Evolutionary conservation across 1,139 yeast genomes (phyloP), one percentile per base, ranked within the genome.

Genomic region (Kluyveromyces sp.): DNA sequence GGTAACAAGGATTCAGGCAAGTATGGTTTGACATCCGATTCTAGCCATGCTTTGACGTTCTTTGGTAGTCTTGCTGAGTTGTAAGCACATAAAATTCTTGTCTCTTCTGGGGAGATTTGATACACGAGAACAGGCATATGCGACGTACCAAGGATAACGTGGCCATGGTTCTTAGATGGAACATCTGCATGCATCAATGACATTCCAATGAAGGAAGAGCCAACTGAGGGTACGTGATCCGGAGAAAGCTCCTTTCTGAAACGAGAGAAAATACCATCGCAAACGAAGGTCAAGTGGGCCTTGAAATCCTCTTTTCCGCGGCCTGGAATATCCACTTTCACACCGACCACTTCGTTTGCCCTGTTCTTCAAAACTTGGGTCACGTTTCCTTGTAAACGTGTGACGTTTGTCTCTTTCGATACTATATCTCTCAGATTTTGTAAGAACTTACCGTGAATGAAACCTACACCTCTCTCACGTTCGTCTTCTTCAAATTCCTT

Each of bases 211-310:
- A 92, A 94, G 57, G 92, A 83, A 4, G 96, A 86, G 22, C 82
- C 85, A 22, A 86, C 77, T 0, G 64, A 57, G 3, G 96, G 94
- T 20, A 74, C 71, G 53, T 77, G 74, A 30, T 73, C 68, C 15
- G 75, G 69, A 15, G 74, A 65, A 43, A 84, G 71, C 50, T 80
- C 82, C 60, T 80, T 85, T 61, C 99, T 77, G 69, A 92, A 88
- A 63, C 83, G 88, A 48, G 96, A 87, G 58, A 87, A 88, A 47
- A 92, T 89, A 45, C 99, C 99, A 65, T 92, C 99, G 58, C 95
- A 87, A 44, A 85, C 75, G 32, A 89, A 71, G 4, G 89, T 83
- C 48, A 88, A 62, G 46, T 80, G 76, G 3, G 83, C 85, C 36
- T 66, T 65, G 65, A 73, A 79, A 32, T 58, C 59, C 36, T 58